Conservation (phyloP, 129 eudicot genomes). For the Logfia minima region DNA sequence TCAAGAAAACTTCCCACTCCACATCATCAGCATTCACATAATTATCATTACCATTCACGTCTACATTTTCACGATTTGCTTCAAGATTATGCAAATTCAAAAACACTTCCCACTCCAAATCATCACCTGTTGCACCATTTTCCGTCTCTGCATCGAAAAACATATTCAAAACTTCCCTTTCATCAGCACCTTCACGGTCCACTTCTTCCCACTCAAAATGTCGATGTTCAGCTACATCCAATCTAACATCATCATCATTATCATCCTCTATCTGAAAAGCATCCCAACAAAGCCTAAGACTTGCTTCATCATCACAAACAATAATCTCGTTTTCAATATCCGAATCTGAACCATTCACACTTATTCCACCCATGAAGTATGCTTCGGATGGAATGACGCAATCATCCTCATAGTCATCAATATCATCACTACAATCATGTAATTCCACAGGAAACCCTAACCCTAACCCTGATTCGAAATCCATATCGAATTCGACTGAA, state of each 20-base stretch:
- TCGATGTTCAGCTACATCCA: constrained; percentile 5
- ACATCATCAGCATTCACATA: constrained; percentile 13
- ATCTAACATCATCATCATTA: constrained; percentile 24
- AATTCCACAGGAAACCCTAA: constrained; percentile 29
- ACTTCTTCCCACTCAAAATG: constrained; percentile 74
- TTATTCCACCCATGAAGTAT: constrained; percentile 37
- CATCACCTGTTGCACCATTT: not conserved
- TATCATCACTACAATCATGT: constrained; percentile 19
- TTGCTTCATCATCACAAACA: constrained; percentile 36
- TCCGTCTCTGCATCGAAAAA: constrained; percentile 37
- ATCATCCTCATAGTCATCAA: constrained; percentile 26
- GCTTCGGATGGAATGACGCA: constrained; percentile 30
- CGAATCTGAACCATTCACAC: constrained; percentile 37
- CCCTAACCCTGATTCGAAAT: constrained; percentile 42
- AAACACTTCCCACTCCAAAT: constrained; percentile 34
- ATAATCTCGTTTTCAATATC: constrained; percentile 20
- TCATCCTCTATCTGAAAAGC: constrained; percentile 45
- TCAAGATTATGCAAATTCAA: constrained; percentile 20
- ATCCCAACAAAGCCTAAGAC: constrained; percentile 44
- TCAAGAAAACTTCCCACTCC: constrained; percentile 58
- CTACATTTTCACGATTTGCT: not conserved
- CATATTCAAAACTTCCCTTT: constrained; percentile 43
- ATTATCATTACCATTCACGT: not conserved
- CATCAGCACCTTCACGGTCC: constrained; percentile 44
- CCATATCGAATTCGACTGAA: constrained; percentile 35